Evolutionary conservation across 139 green algal species (phyloP), one percentile per base, ranked within the genome.

Genomic region (Haematococcus lacustris): DNA sequence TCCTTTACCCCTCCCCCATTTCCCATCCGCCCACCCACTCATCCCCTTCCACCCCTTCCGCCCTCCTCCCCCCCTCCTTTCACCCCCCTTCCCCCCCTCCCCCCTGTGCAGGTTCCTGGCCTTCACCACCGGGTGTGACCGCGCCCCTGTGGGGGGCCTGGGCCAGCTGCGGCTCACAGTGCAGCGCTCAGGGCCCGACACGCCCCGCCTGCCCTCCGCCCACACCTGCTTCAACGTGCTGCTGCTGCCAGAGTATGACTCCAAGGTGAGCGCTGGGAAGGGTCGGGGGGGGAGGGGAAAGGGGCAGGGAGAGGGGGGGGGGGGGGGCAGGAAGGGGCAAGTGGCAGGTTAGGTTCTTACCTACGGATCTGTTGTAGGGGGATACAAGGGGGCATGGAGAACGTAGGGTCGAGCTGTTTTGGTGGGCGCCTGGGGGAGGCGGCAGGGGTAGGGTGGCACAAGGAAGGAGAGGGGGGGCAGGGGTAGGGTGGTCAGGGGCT

Each of bases 161-260:
- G 75, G 69, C 25, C 67, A 78, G 39, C 77, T 88, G 50, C 61
- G 43, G 30, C 68, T 83, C 25, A 66, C 69, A n/a, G 73, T 30
- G 68, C 51, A 73, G 68, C 50, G 68, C 25, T 38, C 34, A 2
- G 76, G 76, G 3, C 75, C 81, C n/a, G 91, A 96, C 83, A 86
- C 78, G 41, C 86, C 80, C 64, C 91, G 91, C 57, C 83, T 93
- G 60, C 92, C 92, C 41, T 91, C 84, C 4, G 82, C 88, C 0
- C 91, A 96, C 83, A 96, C 91, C 34, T 97, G 92, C 85, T 97
- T 96, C 85, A 96, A 96, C 77, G 63, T 85, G 50, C 83, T 96
- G 40, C 74, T 96, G 71, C 76, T 97, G 71, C 91, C 91, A 0
- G 80, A 92, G 57, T 96, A 93, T 64, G 37, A 3, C 25, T 74